Percentiles rank a stretch among this genome's conserved stretches.
These are phyloP conservation scores for Nicotiana benthamiana DNA, from an alignment of 257 asterid genomes.

Conservation along the genomic window DNA sequence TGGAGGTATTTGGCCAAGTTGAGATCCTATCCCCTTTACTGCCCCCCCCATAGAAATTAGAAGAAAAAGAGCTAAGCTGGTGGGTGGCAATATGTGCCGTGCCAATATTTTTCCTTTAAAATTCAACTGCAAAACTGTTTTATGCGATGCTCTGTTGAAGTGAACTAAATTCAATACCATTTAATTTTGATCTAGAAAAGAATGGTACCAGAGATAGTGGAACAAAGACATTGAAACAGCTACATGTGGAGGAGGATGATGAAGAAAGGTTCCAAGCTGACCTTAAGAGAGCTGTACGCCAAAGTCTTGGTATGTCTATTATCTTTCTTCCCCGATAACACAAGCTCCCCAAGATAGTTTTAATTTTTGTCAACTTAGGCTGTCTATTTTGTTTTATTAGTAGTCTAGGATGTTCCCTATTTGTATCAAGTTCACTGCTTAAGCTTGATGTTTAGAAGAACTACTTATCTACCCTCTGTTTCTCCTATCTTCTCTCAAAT, in stretches of 20 bases:
- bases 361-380: background rate
- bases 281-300: slow-evolving; percentile 79
- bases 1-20: background rate
- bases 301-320: slow-evolving; percentile 68
- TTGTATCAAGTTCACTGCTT: background rate
- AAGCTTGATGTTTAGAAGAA: background rate
- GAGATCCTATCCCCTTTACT: background rate
- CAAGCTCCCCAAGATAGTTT: background rate
- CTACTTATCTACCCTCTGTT: background rate
- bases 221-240: slow-evolving; percentile 57
- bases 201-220: slow-evolving; percentile 38
- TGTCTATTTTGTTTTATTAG: background rate
- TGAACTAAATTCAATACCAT: background rate
- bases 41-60: background rate
- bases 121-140: background rate
- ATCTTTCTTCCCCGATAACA: background rate
- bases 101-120: background rate
- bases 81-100: background rate
- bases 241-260: slow-evolving; percentile 78
- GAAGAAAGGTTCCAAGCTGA: slow-evolving; percentile 97
- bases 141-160: background rate
- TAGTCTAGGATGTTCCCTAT: background rate
- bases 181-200: slow-evolving; percentile 13
- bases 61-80: no score
- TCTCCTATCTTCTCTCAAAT: background rate